phyloP scores from a whole-genome alignment of 2,329 filamentous ascomycete genomes.

The Calonectria montana region DNA sequence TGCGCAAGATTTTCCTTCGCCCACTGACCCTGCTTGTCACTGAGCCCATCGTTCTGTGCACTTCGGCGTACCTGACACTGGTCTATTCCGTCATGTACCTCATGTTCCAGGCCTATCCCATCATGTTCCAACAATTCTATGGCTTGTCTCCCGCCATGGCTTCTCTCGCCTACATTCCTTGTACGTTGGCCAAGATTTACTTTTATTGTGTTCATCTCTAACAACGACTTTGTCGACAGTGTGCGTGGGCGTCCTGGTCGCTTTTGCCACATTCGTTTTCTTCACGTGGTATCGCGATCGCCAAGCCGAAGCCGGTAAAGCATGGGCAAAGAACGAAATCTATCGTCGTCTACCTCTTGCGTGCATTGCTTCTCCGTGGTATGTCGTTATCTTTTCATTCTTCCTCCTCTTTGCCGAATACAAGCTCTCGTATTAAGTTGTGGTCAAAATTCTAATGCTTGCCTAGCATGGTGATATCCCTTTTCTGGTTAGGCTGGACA shows the following conservation, averaged over 20 bases:
- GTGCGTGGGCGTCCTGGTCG: slow-evolving; percentile 36
- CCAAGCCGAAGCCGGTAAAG: slow-evolving; percentile 37
- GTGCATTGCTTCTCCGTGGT: slow-evolving; percentile 72
- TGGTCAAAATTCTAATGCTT: background rate
- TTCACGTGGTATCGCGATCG: slow-evolving; percentile 45
- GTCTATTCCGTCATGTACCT: slow-evolving; percentile 65
- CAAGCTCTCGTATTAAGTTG: background rate
- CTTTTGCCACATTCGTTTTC: slow-evolving; percentile 38
- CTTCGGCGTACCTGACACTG: slow-evolving; percentile 61
- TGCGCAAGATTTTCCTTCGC: slow-evolving; percentile 60
- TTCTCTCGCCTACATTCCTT: slow-evolving; percentile 59
- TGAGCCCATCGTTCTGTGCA: slow-evolving; percentile 62
- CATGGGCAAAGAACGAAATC: slow-evolving; percentile 48
- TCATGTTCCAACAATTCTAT: slow-evolving; percentile 58
- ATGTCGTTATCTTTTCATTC: slow-evolving; percentile 25
- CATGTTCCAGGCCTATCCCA: slow-evolving; percentile 63
- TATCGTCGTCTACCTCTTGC: slow-evolving; percentile 53
- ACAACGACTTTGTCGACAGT: slow-evolving; percentile 34
- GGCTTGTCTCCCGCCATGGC: slow-evolving; percentile 59
- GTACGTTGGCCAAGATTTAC: slow-evolving; percentile 44
- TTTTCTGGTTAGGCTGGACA: slow-evolving; percentile 73
- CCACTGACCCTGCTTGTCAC: slow-evolving; percentile 60
- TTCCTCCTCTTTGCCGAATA: background rate
- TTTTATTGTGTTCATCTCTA: slow-evolving; percentile 31
- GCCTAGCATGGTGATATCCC: slow-evolving; percentile 62